These are phyloP conservation scores for Dittrichia graveolens DNA, from an alignment of 129 eudicot species.

Conservation along the genomic window DNA sequence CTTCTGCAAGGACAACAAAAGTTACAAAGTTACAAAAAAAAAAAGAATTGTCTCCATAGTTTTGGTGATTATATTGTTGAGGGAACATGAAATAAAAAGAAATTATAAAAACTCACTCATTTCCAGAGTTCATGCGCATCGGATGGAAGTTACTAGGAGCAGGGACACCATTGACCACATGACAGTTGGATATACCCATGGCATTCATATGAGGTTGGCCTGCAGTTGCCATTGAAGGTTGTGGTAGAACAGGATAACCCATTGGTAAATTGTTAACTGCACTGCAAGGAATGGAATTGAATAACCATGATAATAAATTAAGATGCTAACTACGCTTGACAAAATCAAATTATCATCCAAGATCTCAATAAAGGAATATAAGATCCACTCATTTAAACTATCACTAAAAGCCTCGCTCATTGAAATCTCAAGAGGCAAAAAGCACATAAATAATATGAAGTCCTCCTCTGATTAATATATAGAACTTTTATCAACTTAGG, in stretches of 20 bases:
- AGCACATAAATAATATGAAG: neutral
- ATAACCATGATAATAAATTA: slow-evolving; percentile 34
- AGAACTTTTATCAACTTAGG: too few relatives aligned
- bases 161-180: slow-evolving; percentile 97
- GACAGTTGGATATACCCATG: slow-evolving; percentile 86
- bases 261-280: slow-evolving; percentile 97
- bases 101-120: slow-evolving; percentile 43
- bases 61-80: neutral
- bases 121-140: slow-evolving; percentile 91
- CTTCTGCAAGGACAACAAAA: slow-evolving; percentile 38
- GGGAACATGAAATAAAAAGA: neutral
- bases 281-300: slow-evolving; percentile 50
- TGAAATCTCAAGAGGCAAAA: too few relatives aligned
- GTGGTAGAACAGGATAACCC: slow-evolving; percentile 96
- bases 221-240: slow-evolving; percentile 69
- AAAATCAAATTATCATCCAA: slow-evolving; percentile 50
- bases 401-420: too few relatives aligned
- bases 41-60: slow-evolving; percentile 25
- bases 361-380: too few relatives aligned
- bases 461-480: too few relatives aligned
- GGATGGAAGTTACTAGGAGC: slow-evolving; percentile 86
- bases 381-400: too few relatives aligned
- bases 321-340: slow-evolving; percentile 26
- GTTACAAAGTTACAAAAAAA: neutral
- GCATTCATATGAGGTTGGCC: slow-evolving; percentile 96